Conservation (phyloP, 768 basidiomycete genomes). For the Mrakia blollopis region DNA sequence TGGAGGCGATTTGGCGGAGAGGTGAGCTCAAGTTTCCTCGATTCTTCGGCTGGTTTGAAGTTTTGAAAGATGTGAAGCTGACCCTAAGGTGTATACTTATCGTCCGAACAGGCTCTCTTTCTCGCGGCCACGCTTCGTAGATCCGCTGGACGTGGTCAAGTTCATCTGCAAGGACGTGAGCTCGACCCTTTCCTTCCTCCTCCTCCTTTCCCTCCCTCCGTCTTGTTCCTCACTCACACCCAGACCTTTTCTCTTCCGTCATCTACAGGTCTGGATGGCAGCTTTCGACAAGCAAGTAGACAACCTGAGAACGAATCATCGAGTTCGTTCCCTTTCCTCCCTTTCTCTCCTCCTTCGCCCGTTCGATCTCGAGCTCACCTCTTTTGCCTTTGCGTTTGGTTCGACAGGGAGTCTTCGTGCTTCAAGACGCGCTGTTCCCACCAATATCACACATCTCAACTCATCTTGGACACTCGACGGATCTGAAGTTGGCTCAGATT, state of each 20-base stretch:
- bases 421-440: conserved; percentile 87
- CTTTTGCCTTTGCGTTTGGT: neutral
- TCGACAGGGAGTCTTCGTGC: conserved; percentile 77
- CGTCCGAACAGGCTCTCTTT: conserved; percentile 60
- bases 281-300: conserved; percentile 95
- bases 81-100: neutral
- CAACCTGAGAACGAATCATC: conserved; percentile 88
- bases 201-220: neutral
- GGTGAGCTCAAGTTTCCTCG: conserved; percentile 50
- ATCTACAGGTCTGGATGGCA: conserved; percentile 61
- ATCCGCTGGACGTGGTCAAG: conserved; percentile 85
- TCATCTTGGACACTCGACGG: conserved; percentile 68
- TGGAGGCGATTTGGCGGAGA: conserved; percentile 77
- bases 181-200: neutral
- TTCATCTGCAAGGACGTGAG: conserved; percentile 82
- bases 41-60: neutral
- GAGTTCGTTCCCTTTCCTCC: conserved; percentile 52
- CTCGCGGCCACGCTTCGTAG: conserved; percentile 66
- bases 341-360: neutral
- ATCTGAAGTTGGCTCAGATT: conserved; percentile 63
- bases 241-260: neutral
- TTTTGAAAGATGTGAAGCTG: neutral
- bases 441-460: conserved; percentile 76
- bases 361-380: neutral
- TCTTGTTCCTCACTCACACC: neutral